Base-by-base conservation (phyloP, 1,284 basidiomycete genomes). In the Marasmius tenuissimus region DNA sequence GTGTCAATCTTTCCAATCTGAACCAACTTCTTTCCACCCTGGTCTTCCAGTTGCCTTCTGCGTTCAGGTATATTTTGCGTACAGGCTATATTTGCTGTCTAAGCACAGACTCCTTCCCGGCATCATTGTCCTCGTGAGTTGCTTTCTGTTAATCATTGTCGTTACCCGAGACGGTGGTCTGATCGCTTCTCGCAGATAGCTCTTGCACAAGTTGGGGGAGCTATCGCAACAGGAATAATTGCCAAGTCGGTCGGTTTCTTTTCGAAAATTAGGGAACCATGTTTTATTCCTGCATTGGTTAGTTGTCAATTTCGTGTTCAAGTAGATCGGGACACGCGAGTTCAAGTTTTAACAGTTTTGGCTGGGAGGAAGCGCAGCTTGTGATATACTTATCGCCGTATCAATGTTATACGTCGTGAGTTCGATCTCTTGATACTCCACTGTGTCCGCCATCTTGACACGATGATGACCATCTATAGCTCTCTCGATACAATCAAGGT, bases 341-440 rank as follows among this genome's bases (percentile, higher is more conserved):
- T 40, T 34, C 42, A 14, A 6, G n/a, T 18, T 11, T 16, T n/a
- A 35, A 22, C 51, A 59, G 63, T 33, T 59, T 35, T 64, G 57
- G 61, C 52, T 57, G 18, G 63, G 45, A 9, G 59, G 63, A 11
- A 48, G 52, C 14, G 59, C 49, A 4, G 10, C 53, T 27, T 61
- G 59, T 42, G 60, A 64, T 39, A 16, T 64, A 9, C 33, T 61
- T 3, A 64, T 64, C 22, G 60, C 63, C 10, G 37, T 52, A 9
- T 39, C 49, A 9, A 63, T 63, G 62, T 58, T 53, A 12, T 65
- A 59, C 39, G 61, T 58, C 27, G 59, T 65, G 27, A 39, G 60
- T 64, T 18, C 12, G 1, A 52, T 12, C 34, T n/a, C 12, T 14
- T 35, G 4, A 35, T 3, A 35, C 27, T 20, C 2, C 9, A 12